Evolutionary conservation across 495 filamentous ascomycete species (phyloP).

Genomic region (Neurospora tetraspora): DNA sequence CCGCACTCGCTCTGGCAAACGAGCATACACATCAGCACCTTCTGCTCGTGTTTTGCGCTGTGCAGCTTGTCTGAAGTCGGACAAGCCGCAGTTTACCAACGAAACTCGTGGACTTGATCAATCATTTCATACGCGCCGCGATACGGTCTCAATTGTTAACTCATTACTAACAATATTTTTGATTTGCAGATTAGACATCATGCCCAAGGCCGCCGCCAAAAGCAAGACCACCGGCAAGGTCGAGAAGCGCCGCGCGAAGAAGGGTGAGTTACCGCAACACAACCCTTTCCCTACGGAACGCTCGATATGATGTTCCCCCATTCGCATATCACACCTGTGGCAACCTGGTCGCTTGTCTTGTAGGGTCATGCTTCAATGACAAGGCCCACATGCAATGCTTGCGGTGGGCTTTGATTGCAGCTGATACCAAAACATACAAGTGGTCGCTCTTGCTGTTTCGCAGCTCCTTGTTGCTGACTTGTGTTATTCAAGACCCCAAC

Average conservation of each 20-base stretch:
- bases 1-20: neutral
- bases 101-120: neutral
- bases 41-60: neutral
- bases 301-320: conserved; percentile 3
- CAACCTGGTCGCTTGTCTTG: conserved; percentile 57
- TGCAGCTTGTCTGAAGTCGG: neutral
- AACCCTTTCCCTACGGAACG: neutral
- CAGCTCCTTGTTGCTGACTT: neutral
- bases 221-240: conserved; percentile 32
- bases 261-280: conserved; percentile 29
- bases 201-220: conserved; percentile 41
- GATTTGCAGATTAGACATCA: conserved; percentile 21
- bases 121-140: neutral
- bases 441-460: neutral
- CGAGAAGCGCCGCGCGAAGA: conserved; percentile 37
- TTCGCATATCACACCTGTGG: neutral
- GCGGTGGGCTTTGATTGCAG: neutral
- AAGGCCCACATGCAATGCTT: conserved; percentile 50
- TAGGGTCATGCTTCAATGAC: conserved; percentile 52
- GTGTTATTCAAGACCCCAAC: conserved; percentile 66
- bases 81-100: neutral
- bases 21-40: neutral
- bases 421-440: neutral
- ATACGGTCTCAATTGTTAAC: neutral
- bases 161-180: conserved; percentile 10